Evolutionary conservation across 2,329 filamentous ascomycete genomes (phyloP).

Genomic region (Hirsutella rhossiliensis): DNA sequence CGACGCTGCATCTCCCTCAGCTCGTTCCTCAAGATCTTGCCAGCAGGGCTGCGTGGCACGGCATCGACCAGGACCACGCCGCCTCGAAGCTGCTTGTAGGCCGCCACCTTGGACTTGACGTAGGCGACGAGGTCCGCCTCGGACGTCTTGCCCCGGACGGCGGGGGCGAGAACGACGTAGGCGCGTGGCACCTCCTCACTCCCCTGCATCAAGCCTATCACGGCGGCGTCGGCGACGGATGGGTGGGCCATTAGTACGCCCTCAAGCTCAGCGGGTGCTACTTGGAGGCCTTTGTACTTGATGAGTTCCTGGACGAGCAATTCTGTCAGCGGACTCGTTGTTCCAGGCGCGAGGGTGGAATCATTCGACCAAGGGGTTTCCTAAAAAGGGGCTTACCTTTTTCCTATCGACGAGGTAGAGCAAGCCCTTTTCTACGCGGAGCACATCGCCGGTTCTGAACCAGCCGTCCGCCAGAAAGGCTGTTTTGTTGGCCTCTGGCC

Average conservation of each 20-base stretch:
- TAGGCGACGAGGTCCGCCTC: slow-evolving; percentile 13
- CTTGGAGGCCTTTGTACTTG: slow-evolving; percentile 49
- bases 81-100: slow-evolving; percentile 55
- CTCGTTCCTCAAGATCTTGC: slow-evolving; percentile 33
- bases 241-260: slow-evolving; percentile 27
- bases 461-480: slow-evolving; percentile 44
- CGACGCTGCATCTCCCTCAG: slow-evolving; percentile 6
- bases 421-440: slow-evolving; percentile 54
- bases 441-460: slow-evolving; percentile 74
- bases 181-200: slow-evolving; percentile 36
- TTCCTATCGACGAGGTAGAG: slow-evolving; percentile 74
- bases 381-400: slow-evolving; percentile 31
- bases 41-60: slow-evolving; percentile 54
- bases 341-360: not conserved
- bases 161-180: slow-evolving; percentile 16
- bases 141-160: slow-evolving; percentile 11
- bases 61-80: slow-evolving; percentile 53
- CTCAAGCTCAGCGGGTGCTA: slow-evolving; percentile 54
- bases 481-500: slow-evolving; percentile 50
- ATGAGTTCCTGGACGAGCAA: slow-evolving; percentile 36
- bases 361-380: too few species aligned
- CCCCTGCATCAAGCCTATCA: slow-evolving; percentile 41
- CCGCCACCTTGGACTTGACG: slow-evolving; percentile 22
- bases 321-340: not conserved
- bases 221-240: slow-evolving; percentile 43